Percentiles rank a stretch among this genome's conserved stretches.
These are phyloP conservation scores for Penicillium aurantiogriseum DNA, from an alignment of 2,329 filamentous ascomycete species.

Conservation along the genomic window DNA sequence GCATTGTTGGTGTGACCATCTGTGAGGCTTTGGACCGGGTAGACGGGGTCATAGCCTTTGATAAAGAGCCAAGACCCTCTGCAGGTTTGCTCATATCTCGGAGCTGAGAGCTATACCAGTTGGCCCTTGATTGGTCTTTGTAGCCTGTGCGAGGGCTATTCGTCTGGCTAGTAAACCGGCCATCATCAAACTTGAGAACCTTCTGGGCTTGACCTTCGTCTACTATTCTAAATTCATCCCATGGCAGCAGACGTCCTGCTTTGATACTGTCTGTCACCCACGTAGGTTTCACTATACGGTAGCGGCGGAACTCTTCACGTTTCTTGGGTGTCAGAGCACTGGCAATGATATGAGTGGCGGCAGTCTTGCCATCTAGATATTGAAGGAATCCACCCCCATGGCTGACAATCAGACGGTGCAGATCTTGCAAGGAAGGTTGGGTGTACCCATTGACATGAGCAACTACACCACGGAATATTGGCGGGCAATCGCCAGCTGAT, in stretches of 20 bases:
- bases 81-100: constrained; percentile 39
- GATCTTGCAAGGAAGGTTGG: constrained; percentile 83
- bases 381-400: constrained; percentile 95
- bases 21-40: constrained; percentile 22
- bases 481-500: constrained; percentile 66
- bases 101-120: constrained; percentile 78
- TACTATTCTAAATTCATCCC: constrained; percentile 79
- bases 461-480: constrained; percentile 86
- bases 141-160: constrained; percentile 65
- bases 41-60: not conserved
- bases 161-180: constrained; percentile 65
- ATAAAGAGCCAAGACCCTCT: constrained; percentile 14
- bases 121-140: constrained; percentile 73
- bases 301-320: constrained; percentile 78
- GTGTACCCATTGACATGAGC: constrained; percentile 95
- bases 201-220: constrained; percentile 83
- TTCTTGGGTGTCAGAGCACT: constrained; percentile 91
- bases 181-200: constrained; percentile 64
- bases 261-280: constrained; percentile 91
- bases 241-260: constrained; percentile 77
- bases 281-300: constrained; percentile 88
- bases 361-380: constrained; percentile 91
- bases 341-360: constrained; percentile 93
- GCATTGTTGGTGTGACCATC: constrained; percentile 14
- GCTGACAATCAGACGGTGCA: constrained; percentile 82